Evolutionary conservation across 129 eudicot species (phyloP), one percentile per base, ranked within the genome.

Genomic region (Flaveria robusta): DNA sequence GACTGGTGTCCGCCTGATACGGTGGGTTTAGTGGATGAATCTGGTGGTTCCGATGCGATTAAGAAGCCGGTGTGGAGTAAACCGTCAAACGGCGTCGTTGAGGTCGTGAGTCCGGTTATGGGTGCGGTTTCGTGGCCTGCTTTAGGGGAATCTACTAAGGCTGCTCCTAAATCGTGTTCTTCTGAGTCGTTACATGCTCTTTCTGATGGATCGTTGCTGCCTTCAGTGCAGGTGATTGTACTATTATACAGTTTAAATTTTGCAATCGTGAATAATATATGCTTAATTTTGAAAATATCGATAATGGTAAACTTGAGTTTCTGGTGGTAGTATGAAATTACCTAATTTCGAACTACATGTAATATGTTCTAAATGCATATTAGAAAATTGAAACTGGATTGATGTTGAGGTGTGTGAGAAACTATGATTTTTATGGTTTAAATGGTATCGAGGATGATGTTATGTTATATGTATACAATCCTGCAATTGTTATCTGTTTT

Each of bases 41-140:
- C 56, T 59, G 39, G 67, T 64, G 60, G 60, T 9, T n/a, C 55
- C 64, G 74, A 77, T 82, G 84, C 71, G 63, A 71, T 72, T 71
- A 84, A 86, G 81, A 89, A 89, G 75, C 88, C 89, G 60, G 97
- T 73, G 5, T 92, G 97, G 97, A 86, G 82, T 59, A 92, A 86
- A 70, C 91, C 97, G 2, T 78, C 85, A 15, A 86, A 81, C 79
- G 88, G 87, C 22, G 81, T 69, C 46, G 77, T 39, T 54, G 84
- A 68, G 79, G 71, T 18, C 7, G 88, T 82, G 29, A 76, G 87
- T 73, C 85, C 84, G 19, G 93, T 86, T 26, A 91, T 92, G 90
- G 96, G 87, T 15, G 89, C 91, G 1, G 90, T 73, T 22, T 83
- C 87, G 18, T 92, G 98, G 98, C 98, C 98, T 46, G 89, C 98